Evolutionary conservation across 768 basidiomycete species (phyloP).

Genomic region (Clathrus columnatus): DNA sequence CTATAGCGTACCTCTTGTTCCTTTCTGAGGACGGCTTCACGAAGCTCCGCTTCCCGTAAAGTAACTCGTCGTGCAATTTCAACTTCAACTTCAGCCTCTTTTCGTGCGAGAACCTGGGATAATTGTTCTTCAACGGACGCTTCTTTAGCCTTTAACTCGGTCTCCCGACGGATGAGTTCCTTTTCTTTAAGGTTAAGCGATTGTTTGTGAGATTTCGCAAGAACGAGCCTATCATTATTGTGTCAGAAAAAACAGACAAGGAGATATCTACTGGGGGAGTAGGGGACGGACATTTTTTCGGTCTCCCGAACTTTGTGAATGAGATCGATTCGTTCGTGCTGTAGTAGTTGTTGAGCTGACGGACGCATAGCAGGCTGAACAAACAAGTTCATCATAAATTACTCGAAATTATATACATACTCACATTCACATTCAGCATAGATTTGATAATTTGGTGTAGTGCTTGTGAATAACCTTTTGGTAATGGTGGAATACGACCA

Average conservation of each 20-base stretch:
- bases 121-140: conserved; percentile 26
- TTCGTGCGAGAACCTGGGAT: conserved; percentile 8
- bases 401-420: conserved; percentile 13
- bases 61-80: conserved; percentile 14
- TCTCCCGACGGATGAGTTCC: conserved; percentile 54
- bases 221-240: conserved; percentile 39
- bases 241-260: background rate
- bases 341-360: conserved; percentile 69
- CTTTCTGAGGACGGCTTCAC: conserved; percentile 40
- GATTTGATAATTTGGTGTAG: conserved; percentile 70
- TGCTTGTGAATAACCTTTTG: conserved; percentile 70
- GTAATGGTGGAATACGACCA: conserved; percentile 86
- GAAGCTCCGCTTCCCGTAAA: conserved; percentile 48
- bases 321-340: conserved; percentile 67
- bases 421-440: conserved; percentile 80
- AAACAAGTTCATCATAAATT: background rate
- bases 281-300: conserved; percentile 70
- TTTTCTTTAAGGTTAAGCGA: conserved; percentile 51
- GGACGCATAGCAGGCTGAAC: conserved; percentile 78
- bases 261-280: background rate
- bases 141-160: conserved; percentile 54
- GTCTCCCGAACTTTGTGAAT: conserved; percentile 67
- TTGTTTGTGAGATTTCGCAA: conserved; percentile 56
- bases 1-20: conserved; percentile 60
- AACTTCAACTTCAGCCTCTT: conserved; percentile 13